Evolutionary conservation across 768 basidiomycete genomes (phyloP), one percentile per base, ranked within the genome.

Genomic region (Phylloporus scabripes): DNA sequence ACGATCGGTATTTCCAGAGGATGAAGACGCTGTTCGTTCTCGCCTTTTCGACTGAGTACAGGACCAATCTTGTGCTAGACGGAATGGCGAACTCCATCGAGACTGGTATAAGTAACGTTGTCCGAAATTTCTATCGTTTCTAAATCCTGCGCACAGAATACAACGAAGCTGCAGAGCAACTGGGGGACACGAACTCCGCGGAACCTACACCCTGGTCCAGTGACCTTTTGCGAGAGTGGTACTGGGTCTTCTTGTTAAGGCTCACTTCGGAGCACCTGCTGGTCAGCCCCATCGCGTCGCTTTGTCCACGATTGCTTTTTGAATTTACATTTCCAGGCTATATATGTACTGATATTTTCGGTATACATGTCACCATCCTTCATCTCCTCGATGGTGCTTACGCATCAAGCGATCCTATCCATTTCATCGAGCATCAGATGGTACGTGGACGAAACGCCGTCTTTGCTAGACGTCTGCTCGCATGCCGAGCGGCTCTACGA

Each of bases 11-110:
- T 45, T 78, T 70, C 50, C 60, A 69, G 46, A 63, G 67, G n/a
- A 64, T 76, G 42, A 63, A 67, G 23, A 48, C 63, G 11, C 64
- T 77, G 11, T 72, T 72, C 49, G 57, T 60, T 1, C 64, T 73
- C n/a, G 58, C 71, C 1, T 77, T 76, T 42, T 65, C 66, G 28
- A 46, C 51, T 0, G 51, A 61, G 11, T 72, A 71, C 49, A 64
- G 71, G 28, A 51, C 63, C 11, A 64, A 68, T 17, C 41, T 77
- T 6, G 46, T 65, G 11, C 67, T 72, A 24, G 75, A 76, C 46
- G 74, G 70, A 2, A 48, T 70, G 7, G 48, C 57, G 6, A 54
- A 57, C 21, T 61, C 52, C 31, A 52, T 78, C 5, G 50, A 50
- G 15, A 41, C 60, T 18, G 73, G 75, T 72, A 49, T 34, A 52